Evolutionary conservation across 2,329 filamentous ascomycete genomes (phyloP).

Genomic region (Trichoderma sp.): DNA sequence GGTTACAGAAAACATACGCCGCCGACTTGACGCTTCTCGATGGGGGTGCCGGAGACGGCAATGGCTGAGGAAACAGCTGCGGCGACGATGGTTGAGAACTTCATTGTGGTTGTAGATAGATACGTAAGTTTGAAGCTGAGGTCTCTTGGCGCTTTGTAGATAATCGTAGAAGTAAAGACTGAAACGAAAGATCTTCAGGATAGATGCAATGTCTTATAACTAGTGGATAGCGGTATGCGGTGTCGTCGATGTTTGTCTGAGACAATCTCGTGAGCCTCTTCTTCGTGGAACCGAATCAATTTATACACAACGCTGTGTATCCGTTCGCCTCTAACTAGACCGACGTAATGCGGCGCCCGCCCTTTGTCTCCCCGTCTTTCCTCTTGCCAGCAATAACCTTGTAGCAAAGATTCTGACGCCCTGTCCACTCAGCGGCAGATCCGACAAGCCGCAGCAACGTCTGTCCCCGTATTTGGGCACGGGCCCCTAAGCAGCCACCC

Average conservation of each 20-base stretch:
- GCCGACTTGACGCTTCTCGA: conserved; percentile 50
- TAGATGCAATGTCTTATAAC: neutral
- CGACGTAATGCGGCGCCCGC: conserved; percentile 23
- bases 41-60: conserved; percentile 37
- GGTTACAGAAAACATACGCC: conserved; percentile 47
- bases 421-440: neutral
- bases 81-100: conserved; percentile 35
- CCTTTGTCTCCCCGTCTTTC: neutral
- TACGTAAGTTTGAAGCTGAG: neutral
- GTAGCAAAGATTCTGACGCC: conserved; percentile 17
- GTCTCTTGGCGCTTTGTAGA: neutral
- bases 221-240: neutral
- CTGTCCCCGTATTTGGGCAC: conserved; percentile 18
- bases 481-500: conserved; percentile 17
- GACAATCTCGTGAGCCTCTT: neutral
- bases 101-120: conserved; percentile 36
- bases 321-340: conserved; percentile 14
- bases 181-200: neutral
- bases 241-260: conserved; percentile 9
- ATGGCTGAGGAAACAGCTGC: conserved; percentile 33
- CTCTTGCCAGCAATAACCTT: neutral
- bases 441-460: neutral
- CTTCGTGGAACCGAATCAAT: conserved; percentile 4
- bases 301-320: conserved; percentile 4
- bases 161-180: neutral